These are phyloP conservation scores for Fusarium torulosum DNA, from an alignment of 2,329 filamentous ascomycete genomes.

Conservation along the genomic window DNA sequence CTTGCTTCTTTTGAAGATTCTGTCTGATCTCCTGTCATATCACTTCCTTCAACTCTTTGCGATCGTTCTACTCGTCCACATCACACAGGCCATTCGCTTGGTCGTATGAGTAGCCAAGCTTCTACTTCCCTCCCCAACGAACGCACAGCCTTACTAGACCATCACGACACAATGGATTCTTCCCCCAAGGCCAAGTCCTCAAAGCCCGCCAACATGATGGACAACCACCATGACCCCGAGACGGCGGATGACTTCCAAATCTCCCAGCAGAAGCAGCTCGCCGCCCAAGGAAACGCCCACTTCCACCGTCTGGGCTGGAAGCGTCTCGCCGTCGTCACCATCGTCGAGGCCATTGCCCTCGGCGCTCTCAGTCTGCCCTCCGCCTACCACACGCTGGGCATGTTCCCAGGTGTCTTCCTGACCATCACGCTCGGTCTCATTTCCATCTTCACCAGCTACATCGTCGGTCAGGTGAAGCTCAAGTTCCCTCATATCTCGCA, in stretches of 20 bases:
- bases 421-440: constrained; percentile 58
- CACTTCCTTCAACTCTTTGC: background rate
- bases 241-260: constrained; percentile 28
- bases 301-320: constrained; percentile 41
- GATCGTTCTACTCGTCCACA: background rate
- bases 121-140: constrained; percentile 9
- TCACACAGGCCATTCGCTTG: background rate
- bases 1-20: background rate
- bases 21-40: constrained; percentile 11
- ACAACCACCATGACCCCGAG: constrained; percentile 21
- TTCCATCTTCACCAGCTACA: constrained; percentile 62
- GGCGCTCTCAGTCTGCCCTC: constrained; percentile 58
- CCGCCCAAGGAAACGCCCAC: constrained; percentile 36
- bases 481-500: constrained; percentile 65
- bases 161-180: constrained; percentile 16
- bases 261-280: constrained; percentile 39
- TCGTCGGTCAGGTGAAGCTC: constrained; percentile 63
- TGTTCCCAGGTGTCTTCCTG: constrained; percentile 62
- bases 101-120: constrained; percentile 26
- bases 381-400: constrained; percentile 66
- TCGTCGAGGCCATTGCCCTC: constrained; percentile 39
- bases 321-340: constrained; percentile 40
- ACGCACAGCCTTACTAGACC: constrained; percentile 18
- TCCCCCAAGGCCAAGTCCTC: constrained; percentile 14
- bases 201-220: constrained; percentile 35